phyloP scores from a whole-genome alignment of 768 basidiomycete genomes.

The Trametes punicea region DNA sequence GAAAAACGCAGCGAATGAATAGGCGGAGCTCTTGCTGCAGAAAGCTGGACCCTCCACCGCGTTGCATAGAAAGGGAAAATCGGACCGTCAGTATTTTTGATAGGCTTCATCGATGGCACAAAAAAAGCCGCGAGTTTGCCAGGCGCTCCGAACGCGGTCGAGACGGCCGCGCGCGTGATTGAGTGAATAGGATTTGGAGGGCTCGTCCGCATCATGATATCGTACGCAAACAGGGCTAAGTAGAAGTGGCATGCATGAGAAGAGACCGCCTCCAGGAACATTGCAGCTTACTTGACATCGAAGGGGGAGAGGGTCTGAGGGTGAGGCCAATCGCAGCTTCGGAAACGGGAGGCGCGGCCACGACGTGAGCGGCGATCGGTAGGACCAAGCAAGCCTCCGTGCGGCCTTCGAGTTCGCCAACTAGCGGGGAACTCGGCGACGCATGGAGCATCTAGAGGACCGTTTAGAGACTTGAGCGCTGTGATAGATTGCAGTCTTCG shows the following conservation, averaged over 20 bases:
- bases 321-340: neutral
- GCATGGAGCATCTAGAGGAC: neutral
- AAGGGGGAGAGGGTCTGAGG: slow-evolving; percentile 1
- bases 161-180: neutral
- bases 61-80: neutral
- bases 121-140: neutral
- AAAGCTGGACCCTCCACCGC: neutral
- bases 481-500: slow-evolving; percentile 10
- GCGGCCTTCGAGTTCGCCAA: neutral
- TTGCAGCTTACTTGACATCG: slow-evolving; percentile 11
- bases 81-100: neutral
- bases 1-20: neutral
- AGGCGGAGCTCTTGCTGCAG: neutral
- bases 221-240: neutral
- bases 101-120: neutral
- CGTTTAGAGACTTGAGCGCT: neutral
- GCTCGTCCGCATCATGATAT: neutral
- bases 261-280: neutral
- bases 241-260: neutral
- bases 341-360: neutral
- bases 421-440: neutral
- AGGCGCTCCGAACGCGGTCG: slow-evolving; percentile 2
- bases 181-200: neutral
- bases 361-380: neutral
- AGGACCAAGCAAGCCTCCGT: neutral